Evolutionary conservation across 2,329 filamentous ascomycete species (phyloP).

Genomic region (Arthroderma sp.): DNA sequence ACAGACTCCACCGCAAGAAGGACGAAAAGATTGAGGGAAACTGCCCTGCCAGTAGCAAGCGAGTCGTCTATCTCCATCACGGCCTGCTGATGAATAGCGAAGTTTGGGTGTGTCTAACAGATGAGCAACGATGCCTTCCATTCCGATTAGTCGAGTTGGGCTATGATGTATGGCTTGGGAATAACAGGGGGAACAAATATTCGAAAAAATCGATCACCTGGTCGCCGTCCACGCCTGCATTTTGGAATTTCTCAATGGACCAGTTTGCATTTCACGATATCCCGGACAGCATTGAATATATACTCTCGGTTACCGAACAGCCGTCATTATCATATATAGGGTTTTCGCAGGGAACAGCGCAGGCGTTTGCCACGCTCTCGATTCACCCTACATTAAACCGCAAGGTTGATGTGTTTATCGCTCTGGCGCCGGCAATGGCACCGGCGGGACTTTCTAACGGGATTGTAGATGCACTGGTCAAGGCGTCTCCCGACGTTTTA

Average conservation of each 20-base stretch:
- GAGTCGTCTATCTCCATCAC: conserved; percentile 87
- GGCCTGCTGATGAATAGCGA: conserved; percentile 97
- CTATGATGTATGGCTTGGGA: conserved; percentile 95
- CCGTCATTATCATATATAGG: conserved; percentile 86
- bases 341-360: conserved; percentile 92
- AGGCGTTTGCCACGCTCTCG: conserved; percentile 85
- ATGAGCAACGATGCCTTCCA: conserved; percentile 70
- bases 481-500: conserved; percentile 80
- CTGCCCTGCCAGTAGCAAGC: conserved; percentile 56
- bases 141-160: conserved; percentile 81
- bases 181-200: conserved; percentile 98
- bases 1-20: conserved; percentile 69
- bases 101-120: conserved; percentile 89
- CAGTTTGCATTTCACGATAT: conserved; percentile 98
- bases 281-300: conserved; percentile 84
- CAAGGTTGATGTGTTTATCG: conserved; percentile 92
- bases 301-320: conserved; percentile 70
- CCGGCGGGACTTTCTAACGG: conserved; percentile 81
- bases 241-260: conserved; percentile 98
- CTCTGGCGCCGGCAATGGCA: conserved; percentile 89
- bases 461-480: conserved; percentile 83
- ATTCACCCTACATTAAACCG: conserved; percentile 87
- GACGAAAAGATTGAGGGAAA: conserved; percentile 59
- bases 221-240: conserved; percentile 60
- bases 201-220: conserved; percentile 79